Percentiles rank a stretch among this genome's conserved stretches.
Evolutionary conservation across 2,329 filamentous ascomycete genomes (phyloP).

Genomic region (Rutstroemia sp.): DNA sequence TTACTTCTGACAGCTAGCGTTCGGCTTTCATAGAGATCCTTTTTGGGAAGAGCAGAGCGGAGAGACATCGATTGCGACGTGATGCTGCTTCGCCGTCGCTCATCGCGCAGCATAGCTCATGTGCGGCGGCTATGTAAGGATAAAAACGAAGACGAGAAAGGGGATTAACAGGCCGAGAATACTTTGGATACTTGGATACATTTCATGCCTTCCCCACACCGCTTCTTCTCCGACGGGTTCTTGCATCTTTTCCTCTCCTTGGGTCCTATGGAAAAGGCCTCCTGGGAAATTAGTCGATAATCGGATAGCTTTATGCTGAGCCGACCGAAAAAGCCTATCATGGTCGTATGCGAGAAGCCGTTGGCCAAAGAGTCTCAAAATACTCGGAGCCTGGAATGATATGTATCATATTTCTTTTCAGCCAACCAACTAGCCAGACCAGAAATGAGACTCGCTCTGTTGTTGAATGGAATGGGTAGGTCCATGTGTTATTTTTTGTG

Average conservation of each 20-base stretch:
- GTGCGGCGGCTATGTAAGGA: too few species aligned
- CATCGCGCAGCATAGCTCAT: too few species aligned
- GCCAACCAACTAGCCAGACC: background rate
- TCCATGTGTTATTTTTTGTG: background rate
- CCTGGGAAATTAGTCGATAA: background rate
- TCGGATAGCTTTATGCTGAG: conserved; percentile 4
- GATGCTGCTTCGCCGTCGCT: too few species aligned
- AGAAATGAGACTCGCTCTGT: background rate
- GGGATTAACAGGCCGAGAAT: background rate
- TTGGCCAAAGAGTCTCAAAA: background rate
- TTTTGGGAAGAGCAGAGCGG: too few species aligned
- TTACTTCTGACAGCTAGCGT: too few species aligned
- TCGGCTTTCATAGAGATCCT: too few species aligned
- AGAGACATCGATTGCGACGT: too few species aligned
- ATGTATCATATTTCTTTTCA: background rate
- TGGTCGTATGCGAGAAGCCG: background rate
- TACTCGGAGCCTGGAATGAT: background rate
- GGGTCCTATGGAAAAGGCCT: background rate
- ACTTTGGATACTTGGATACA: background rate
- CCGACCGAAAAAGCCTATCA: background rate
- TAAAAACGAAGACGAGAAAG: too few species aligned
- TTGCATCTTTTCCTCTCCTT: background rate
- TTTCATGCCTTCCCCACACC: background rate
- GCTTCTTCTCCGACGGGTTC: background rate
- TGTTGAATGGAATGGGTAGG: too few species aligned